Evolutionary conservation across 192 early-diverging fungal genomes (phyloP).

Genomic region (Mortierella antarctica): DNA sequence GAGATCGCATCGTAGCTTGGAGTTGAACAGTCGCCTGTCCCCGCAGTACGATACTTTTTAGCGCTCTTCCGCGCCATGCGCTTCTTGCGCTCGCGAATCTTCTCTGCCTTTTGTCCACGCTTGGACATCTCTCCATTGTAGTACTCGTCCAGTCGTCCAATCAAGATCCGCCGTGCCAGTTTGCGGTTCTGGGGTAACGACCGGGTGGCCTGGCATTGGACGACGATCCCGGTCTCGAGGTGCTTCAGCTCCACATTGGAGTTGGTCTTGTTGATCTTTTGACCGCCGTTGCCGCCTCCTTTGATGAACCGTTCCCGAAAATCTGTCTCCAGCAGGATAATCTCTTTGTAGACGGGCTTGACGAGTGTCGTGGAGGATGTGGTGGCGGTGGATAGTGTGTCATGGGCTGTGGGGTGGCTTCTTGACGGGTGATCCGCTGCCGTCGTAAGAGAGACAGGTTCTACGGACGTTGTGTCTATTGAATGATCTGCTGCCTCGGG

Average conservation of each 20-base stretch:
- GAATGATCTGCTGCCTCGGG: neutral
- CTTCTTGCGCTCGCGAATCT: slow-evolving; percentile 61
- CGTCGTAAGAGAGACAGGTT: no score
- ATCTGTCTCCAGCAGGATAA: slow-evolving; percentile 72
- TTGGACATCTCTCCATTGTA: slow-evolving; percentile 73
- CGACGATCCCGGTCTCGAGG: slow-evolving; percentile 73
- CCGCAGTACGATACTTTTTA: slow-evolving; percentile 31
- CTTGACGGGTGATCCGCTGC: neutral
- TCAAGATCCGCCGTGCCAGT: slow-evolving; percentile 72
- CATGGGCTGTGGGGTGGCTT: neutral
- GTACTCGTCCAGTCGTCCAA: slow-evolving; percentile 74
- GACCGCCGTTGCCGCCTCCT: slow-evolving; percentile 83
- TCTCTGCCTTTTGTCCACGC: slow-evolving; percentile 67
- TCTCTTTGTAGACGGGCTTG: slow-evolving; percentile 47
- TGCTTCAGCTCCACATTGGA: slow-evolving; percentile 80
- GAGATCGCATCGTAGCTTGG: no score
- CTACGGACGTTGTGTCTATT: neutral
- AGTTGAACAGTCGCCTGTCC: no score
- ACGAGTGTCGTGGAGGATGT: neutral
- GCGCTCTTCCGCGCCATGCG: slow-evolving; percentile 42
- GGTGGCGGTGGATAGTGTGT: neutral
- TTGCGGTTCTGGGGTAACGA: slow-evolving; percentile 79
- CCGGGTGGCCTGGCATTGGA: slow-evolving; percentile 81
- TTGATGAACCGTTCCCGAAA: slow-evolving; percentile 81
- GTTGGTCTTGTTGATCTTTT: slow-evolving; percentile 83